phyloP scores from a whole-genome alignment of 23 red algal genomes.

The Pyropia yezoensis region DNA sequence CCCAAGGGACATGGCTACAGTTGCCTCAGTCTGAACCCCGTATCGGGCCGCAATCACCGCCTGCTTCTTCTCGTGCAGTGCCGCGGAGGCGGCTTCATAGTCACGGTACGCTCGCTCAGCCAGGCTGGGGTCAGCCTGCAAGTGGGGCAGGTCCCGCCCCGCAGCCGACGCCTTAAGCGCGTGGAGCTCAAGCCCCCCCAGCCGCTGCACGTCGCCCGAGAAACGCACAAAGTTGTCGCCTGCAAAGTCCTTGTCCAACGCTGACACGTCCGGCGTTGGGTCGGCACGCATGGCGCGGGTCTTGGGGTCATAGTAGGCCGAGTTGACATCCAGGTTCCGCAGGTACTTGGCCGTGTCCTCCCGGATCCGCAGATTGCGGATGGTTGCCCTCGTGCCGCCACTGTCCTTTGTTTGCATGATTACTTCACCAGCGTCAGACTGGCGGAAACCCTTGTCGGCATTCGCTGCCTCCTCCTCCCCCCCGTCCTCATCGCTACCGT shows the following conservation, averaged over 20 bases:
- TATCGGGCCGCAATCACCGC: conserved; percentile 61
- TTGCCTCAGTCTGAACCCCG: conserved; percentile 45
- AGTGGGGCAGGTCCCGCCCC: conserved; percentile 55
- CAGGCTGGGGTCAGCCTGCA: conserved; percentile 71
- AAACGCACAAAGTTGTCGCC: conserved; percentile 81
- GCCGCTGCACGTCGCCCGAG: conserved; percentile 56
- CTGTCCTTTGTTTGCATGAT: conserved; percentile 58
- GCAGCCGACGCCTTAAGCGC: conserved; percentile 35
- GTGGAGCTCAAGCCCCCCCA: conserved; percentile 62
- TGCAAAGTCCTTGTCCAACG: conserved; percentile 81
- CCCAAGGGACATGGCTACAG: conserved; percentile 11
- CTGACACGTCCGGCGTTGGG: conserved; percentile 58
- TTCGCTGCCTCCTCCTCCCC: conserved; percentile 19
- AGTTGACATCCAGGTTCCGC: conserved; percentile 64
- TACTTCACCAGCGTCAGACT: conserved; percentile 19
- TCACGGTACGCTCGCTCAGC: conserved; percentile 67
- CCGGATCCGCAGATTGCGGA: conserved; percentile 79
- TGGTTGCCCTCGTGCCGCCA: conserved; percentile 31
- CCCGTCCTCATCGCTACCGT: conserved; percentile 4
- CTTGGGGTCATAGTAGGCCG: conserved; percentile 95
- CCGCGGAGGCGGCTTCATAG: conserved; percentile 46
- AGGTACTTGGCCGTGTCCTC: conserved; percentile 94
- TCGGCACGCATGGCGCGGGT: conserved; percentile 83
- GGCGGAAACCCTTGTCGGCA: conserved; percentile 1
- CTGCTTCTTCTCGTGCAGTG: conserved; percentile 24